Conservation (phyloP, 1,284 basidiomycete species). For the Cutaneotrichosporon sp. region DNA sequence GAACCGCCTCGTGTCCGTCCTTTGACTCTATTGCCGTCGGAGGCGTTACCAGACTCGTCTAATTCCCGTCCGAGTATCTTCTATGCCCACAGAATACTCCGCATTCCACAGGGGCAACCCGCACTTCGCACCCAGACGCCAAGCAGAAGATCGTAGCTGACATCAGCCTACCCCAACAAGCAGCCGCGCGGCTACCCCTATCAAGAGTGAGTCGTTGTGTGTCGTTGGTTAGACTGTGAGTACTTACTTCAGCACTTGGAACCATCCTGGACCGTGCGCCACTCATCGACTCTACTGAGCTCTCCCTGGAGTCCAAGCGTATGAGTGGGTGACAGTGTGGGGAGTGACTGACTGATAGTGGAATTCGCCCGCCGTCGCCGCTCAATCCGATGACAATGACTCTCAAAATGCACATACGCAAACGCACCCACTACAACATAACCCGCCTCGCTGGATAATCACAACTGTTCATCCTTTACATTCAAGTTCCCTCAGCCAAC, state of each 20-base stretch:
- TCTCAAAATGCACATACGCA: not conserved
- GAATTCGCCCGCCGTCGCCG: conserved; percentile 21
- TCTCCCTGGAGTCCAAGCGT: conserved; percentile 22
- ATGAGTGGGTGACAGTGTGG: conserved; percentile 15
- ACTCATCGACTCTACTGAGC: conserved; percentile 20
- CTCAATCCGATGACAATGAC: not conserved
- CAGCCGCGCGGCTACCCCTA: conserved; percentile 6
- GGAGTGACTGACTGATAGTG: conserved; percentile 14
- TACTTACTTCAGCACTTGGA: conserved; percentile 16
- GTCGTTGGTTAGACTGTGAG: not conserved
- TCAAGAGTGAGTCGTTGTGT: conserved; percentile 6
- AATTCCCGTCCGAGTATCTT: no score
- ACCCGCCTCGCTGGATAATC: not conserved
- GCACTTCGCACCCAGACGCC: no score
- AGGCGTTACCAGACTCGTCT: no score
- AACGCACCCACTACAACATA: not conserved
- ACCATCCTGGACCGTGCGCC: conserved; percentile 15
- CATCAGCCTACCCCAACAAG: conserved; percentile 7
- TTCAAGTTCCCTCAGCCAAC: not conserved
- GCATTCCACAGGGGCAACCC: no score
- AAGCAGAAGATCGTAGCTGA: not conserved
- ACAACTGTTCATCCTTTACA: not conserved
- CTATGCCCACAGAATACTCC: no score
- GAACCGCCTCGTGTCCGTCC: no score
- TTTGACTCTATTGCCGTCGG: no score